These are phyloP conservation scores for Dendrostoma leiphaemia DNA, from an alignment of 2,329 filamentous ascomycete species.

Conservation along the genomic window DNA sequence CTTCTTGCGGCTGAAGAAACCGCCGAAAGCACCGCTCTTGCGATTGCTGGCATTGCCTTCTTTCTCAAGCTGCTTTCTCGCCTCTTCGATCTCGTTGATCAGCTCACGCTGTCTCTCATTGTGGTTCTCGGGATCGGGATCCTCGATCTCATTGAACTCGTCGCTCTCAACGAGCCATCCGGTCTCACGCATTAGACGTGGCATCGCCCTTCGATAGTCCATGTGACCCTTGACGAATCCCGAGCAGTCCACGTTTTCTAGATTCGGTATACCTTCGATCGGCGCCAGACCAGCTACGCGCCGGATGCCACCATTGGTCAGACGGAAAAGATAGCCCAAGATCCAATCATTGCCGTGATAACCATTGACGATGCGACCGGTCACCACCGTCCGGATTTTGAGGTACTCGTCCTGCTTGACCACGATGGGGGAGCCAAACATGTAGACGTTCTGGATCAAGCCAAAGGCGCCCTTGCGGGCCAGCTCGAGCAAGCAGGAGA, in stretches of 20 bases:
- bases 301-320: constrained; percentile 89
- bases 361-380: constrained; percentile 91
- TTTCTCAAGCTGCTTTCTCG: constrained; percentile 79
- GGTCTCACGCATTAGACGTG: constrained; percentile 77
- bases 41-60: constrained; percentile 56
- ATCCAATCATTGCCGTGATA: constrained; percentile 98
- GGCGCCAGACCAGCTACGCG: constrained; percentile 80
- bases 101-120: constrained; percentile 83
- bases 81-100: constrained; percentile 95
- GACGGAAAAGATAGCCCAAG: constrained; percentile 88
- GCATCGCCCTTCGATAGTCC: constrained; percentile 94
- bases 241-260: constrained; percentile 90
- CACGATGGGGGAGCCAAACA: constrained; percentile 90
- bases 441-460: constrained; percentile 88
- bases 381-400: constrained; percentile 76
- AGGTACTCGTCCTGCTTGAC: constrained; percentile 89
- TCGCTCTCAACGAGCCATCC: constrained; percentile 91
- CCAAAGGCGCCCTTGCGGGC: constrained; percentile 80
- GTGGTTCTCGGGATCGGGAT: constrained; percentile 94
- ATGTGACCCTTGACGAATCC: constrained; percentile 87
- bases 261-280: constrained; percentile 70
- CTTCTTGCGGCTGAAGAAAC: constrained; percentile 81
- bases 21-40: constrained; percentile 52
- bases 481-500: constrained; percentile 84
- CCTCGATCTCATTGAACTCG: constrained; percentile 95